Base-by-base conservation (phyloP, 1,284 basidiomycete genomes). In the Lignosus rhinocerotis region DNA sequence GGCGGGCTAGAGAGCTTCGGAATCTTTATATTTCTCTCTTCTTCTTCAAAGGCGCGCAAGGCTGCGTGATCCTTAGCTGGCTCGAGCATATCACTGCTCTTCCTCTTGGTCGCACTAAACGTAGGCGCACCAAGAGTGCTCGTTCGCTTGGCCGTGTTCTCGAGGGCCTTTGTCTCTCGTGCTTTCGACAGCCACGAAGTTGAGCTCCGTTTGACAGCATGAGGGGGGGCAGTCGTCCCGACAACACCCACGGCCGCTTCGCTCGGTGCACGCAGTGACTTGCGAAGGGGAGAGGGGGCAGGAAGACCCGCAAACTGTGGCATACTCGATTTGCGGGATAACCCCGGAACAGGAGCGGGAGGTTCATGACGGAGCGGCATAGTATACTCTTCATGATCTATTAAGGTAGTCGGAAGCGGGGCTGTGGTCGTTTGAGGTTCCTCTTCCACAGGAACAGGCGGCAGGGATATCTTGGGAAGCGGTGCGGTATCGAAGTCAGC, bases 101-200 rank as follows among this genome's bases (percentile, higher is more conserved):
- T 92, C 55, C 89, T 77, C 67, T 92, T 92, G 14, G 67, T 62
- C 1, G 59, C 58, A 36, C 54, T 42, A 11, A 63, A 41, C 3
- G 58, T 51, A 7, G 34, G 50, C 3, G 57, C 53, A 4, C 62
- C 66, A 41, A 69, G 54, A 33, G 69, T 64, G 54, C 65, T 73
- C 3, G 73, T 62, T 49, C 80, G 80, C 67, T 80, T 82, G 3
- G 68, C 70, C 12, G 77, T 77, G 34, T 73, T 77, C 64, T 89
- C 89, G 66, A 86, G 71, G 5, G 88, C 87, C 65, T 90, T 91
- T 21, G 80, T 86, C 68, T 91, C 89, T 43, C 88, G 80, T 12
- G 86, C 87, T 66, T 88, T 90, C 69, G 82, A 83, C 55, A 92
- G 70, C 90, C 90, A 92, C 0, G 57, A 54, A 2, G 57, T 58